Evolutionary conservation across 164 flowering plant genomes (phyloP), one percentile per base, ranked within the genome.

Genomic region (Santalum album): DNA sequence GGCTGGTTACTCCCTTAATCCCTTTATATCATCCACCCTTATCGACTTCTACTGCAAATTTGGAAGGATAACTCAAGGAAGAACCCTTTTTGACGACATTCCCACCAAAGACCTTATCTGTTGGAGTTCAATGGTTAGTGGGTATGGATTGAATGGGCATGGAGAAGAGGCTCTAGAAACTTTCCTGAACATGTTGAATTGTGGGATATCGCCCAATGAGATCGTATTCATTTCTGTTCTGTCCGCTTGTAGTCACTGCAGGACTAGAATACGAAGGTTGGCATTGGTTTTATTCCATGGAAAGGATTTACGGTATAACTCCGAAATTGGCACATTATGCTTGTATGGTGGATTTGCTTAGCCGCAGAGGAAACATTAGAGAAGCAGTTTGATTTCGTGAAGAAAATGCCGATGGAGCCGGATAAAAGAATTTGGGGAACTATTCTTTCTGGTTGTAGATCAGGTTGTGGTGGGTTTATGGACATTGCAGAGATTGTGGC

Each of bases 61-160:
- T 62, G 91, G 87, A 39, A 64, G 65, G 40, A 43, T 75, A 45
- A 56, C 46, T 52, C 63, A 68, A 66, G 87, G 75, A 32, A 65
- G 57, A 62, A 61, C 57, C 18, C 25, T 82, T 66, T 84, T 84
- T 65, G 63, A 72, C 58, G 65, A 61, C 53, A 54, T 57, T 47
- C 58, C 69, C 1, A 29, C 48, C 55, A 73, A 75, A 54, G 87
- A 84, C 65, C 63, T 82, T 15, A 66, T 80, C 12, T 76, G 77
- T 61, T 82, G 88, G 87, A 76, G 83, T 66, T 75, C 87, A 17
- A 71, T 81, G 80, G 81, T 84, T 44, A 76, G 76, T 46, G 87
- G 87, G 17, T 81, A 71, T 51, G 82, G 78, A 18, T 48, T 78
- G 55, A 82, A 84, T 55, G 87, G 86, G n/a, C 69, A 50, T 53